Evolutionary conservation across 192 early-diverging fungal species (phyloP), one percentile per base, ranked within the genome.

Genomic region (Coemansia biformis): DNA sequence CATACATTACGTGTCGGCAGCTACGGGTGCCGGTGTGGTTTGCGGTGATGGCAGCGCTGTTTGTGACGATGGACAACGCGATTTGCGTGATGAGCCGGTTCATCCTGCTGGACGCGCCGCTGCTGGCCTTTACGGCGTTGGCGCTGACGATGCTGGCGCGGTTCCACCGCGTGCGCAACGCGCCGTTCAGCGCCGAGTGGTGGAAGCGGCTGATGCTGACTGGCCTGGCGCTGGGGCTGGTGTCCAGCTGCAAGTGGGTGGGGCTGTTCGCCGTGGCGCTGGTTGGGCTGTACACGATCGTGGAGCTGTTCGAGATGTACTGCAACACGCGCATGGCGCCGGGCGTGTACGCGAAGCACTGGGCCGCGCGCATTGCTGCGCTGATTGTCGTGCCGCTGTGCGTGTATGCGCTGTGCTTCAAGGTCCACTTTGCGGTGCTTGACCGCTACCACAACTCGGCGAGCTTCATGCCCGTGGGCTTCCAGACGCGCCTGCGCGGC

Each of bases 61-160:
- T 96, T 79, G 82, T 90, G 14, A 77, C 96, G 35, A 67, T 79
- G 26, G 88, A 88, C 83, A 76, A 59, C 28, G 71, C 67, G 28
- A 48, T 68, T 18, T 59, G 59, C 45, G 65, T 67, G 35, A 98
- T 96, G 67, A 88, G 83, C 52, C 83, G 89, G 24, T 96, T 98
- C 54, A 94, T 98, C 49, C 75, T 98, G 33, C 76, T 98, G 35
- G 96, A 98, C 59, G 90, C 95, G 16, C 89, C 96, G 84, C 77
- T 98, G 17, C 78, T 98, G 37, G 90, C 86, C 19, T 90, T 92
- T 51, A 98, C 93, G 8, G 74, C 57, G 5, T 45, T 76, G 54
- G 73, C 79, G 11, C 60, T 87, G 23, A 87, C 82, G 47, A 86
- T 80, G 46, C 59, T 94, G 11, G 58, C 76, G 26, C 76, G 61